A percentile compares a stretch with the other conserved stretches of the same genome.
Conservation (phyloP, 2,329 filamentous ascomycete genomes). For the Calonectria fujianensis region DNA sequence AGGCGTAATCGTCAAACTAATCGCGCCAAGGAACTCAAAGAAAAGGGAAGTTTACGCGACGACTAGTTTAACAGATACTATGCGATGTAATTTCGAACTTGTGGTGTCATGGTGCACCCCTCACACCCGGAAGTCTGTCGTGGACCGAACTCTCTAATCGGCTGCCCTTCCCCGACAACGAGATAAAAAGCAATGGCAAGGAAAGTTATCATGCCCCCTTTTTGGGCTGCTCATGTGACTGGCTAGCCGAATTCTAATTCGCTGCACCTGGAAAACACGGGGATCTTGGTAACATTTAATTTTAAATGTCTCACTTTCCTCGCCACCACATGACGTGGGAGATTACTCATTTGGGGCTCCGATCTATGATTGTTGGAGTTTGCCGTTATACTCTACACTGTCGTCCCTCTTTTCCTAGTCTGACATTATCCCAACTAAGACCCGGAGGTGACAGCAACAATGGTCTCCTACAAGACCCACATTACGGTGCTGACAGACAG, state of each 20-base stretch:
- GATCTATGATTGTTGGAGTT: not conserved
- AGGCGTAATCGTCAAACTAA: too few relatives aligned
- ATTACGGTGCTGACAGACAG: not conserved
- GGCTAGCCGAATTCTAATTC: not conserved
- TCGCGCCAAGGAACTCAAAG: too few relatives aligned
- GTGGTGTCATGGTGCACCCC: too few relatives aligned
- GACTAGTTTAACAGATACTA: too few relatives aligned
- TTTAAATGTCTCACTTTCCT: not conserved
- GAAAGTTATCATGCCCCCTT: too few relatives aligned
- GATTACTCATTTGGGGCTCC: not conserved
- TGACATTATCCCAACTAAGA: not conserved
- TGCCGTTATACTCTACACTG: not conserved
- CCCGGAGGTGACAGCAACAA: not conserved
- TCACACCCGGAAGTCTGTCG: too few relatives aligned
- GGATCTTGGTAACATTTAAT: not conserved
- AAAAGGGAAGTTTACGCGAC: too few relatives aligned
- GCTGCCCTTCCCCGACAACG: too few relatives aligned
- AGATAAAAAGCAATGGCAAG: too few relatives aligned
- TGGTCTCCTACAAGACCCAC: not conserved
- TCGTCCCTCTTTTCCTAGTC: not conserved
- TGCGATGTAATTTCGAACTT: too few relatives aligned
- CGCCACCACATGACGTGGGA: not conserved
- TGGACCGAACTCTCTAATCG: too few relatives aligned
- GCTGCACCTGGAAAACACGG: not conserved
- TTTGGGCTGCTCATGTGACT: not conserved